A percentile compares a stretch with the other conserved stretches of the same genome.
These are phyloP conservation scores for Scheffersomyces stambukii DNA, from an alignment of 1,139 yeast species.

Conservation along the genomic window DNA sequence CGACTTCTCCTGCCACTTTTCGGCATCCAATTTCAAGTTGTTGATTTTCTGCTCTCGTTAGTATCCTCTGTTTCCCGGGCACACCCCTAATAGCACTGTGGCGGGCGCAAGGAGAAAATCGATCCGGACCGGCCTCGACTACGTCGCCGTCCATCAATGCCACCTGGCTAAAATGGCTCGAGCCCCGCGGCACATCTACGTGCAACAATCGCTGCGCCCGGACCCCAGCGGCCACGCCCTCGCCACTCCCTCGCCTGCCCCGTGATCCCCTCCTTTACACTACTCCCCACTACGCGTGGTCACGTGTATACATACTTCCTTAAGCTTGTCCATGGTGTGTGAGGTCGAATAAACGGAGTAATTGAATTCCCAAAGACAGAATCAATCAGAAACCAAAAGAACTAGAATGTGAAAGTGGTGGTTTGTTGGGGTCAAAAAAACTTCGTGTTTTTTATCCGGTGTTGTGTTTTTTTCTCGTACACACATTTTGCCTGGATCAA, in stretches of 20 bases:
- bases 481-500: slow-evolving; percentile 1
- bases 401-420: background rate
- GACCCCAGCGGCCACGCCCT: no score
- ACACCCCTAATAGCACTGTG: no score
- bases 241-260: no score
- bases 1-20: slow-evolving; percentile 94
- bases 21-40: slow-evolving; percentile 91
- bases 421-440: no score
- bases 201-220: no score
- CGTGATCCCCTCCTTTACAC: no score
- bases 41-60: slow-evolving; percentile 73
- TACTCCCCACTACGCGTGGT: no score
- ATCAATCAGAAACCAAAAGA: background rate
- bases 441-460: background rate
- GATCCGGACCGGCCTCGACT: background rate
- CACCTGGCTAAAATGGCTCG: no score
- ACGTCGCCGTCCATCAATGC: no score
- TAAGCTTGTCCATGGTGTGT: slow-evolving; percentile 43
- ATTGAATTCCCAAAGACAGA: background rate
- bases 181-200: no score
- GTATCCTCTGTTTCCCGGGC: no score
- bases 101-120: no score
- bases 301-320: slow-evolving; percentile 42
- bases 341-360: slow-evolving; percentile 1
- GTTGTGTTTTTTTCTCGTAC: background rate